phyloP scores from a whole-genome alignment of 1,284 basidiomycete genomes.

The Boletus sp. region DNA sequence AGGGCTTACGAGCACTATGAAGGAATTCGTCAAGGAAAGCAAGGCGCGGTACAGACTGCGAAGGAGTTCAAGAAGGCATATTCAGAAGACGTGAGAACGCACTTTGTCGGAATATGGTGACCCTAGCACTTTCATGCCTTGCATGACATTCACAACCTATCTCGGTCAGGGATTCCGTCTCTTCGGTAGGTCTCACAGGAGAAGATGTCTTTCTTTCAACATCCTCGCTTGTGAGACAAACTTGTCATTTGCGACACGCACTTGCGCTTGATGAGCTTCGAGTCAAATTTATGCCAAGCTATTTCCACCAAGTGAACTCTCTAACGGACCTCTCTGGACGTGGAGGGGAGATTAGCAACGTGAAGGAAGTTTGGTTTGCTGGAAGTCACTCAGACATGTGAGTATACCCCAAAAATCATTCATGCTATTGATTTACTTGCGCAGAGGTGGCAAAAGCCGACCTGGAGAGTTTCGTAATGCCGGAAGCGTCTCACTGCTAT shows the following conservation, averaged over 20 bases:
- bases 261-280: slow-evolving; percentile 46
- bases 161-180: slow-evolving; percentile 38
- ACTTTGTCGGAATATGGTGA: slow-evolving; percentile 49
- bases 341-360: slow-evolving; percentile 43
- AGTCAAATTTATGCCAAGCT: slow-evolving; percentile 48
- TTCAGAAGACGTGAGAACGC: slow-evolving; percentile 37
- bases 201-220: slow-evolving; percentile 32
- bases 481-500: slow-evolving; percentile 32
- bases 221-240: slow-evolving; percentile 25
- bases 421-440: slow-evolving; percentile 2
- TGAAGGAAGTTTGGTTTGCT: slow-evolving; percentile 42
- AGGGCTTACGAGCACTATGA: slow-evolving; percentile 47
- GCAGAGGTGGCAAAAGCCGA: slow-evolving; percentile 29
- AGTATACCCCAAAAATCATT: not conserved
- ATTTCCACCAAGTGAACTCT: slow-evolving; percentile 35
- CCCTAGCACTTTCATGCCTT: no score
- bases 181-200: slow-evolving; percentile 39
- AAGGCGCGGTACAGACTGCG: no score
- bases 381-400: slow-evolving; percentile 41
- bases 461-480: slow-evolving; percentile 23
- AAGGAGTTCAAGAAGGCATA: slow-evolving; percentile 43
- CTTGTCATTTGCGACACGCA: slow-evolving; percentile 46
- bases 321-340: no score
- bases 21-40: slow-evolving; percentile 19
- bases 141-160: no score